These are phyloP conservation scores for Colletotrichum noveboracense DNA, from an alignment of 2,329 filamentous ascomycete genomes.

Conservation along the genomic window DNA sequence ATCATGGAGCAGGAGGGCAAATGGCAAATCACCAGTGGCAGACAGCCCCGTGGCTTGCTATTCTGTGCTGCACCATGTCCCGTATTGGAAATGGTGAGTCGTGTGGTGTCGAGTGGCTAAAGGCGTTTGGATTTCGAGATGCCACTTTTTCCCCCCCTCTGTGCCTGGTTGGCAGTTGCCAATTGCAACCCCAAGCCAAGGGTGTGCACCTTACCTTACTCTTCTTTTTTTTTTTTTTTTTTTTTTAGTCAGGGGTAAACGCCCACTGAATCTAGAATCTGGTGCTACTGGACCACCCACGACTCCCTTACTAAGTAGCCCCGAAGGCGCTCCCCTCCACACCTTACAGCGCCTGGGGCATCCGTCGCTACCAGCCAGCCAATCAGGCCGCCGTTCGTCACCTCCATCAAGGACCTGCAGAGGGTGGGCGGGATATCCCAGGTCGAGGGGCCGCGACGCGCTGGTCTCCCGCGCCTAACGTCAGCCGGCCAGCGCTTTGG, in stretches of 20 bases:
- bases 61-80: constrained; percentile 1
- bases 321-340: too few relatives aligned
- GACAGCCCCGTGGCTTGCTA: background rate
- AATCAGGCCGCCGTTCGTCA: background rate
- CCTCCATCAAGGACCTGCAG: background rate
- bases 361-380: background rate
- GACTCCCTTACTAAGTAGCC: too few relatives aligned
- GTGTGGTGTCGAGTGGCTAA: background rate
- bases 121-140: background rate
- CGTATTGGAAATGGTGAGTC: background rate
- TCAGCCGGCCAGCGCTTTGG: constrained; percentile 1
- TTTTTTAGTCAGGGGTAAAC: background rate
- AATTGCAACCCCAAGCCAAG: background rate
- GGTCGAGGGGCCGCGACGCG: background rate
- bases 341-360: too few relatives aligned
- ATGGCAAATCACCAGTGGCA: background rate
- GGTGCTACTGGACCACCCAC: background rate
- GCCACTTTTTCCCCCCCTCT: background rate
- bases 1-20: background rate
- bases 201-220: background rate
- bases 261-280: background rate
- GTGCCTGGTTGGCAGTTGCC: background rate
- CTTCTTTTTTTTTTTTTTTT: background rate
- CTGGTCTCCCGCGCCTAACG: constrained; percentile 13
- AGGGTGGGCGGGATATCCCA: background rate